Base-by-base conservation (phyloP, 805 yeast genomes). In the Metschnikowia continentalis region DNA sequence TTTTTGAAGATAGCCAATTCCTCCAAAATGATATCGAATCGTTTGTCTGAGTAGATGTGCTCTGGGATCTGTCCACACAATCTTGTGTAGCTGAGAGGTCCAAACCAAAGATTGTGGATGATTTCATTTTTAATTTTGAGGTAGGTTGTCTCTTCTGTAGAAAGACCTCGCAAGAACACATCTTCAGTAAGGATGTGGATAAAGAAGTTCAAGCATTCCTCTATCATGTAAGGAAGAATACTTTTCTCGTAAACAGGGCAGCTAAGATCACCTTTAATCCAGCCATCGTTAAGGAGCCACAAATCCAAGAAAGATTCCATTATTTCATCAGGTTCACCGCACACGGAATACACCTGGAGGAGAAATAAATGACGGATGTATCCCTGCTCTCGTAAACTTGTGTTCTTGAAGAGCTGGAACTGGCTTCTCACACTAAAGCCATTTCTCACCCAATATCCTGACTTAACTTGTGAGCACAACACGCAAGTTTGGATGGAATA, bases 371-470 rank as follows among this genome's bases (percentile, higher is more conserved):
- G 98, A 57, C 96, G 77, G 58, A 83, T 74, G 62, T 78, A 91
- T 0, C 97, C 96, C 53, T 82, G 81, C 55, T 91, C 97, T 49
- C 97, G 74, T 46, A 91, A 75, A 3, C 90, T 87, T 11, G 90
- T 79, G 52, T 81, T 84, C 37, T 86, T 79, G 64, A 92, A 92
- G 50, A 90, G 82, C 57, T 83, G 86, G 55, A 87, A 76, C 62
- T 92, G 98, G 23, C 84, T 82, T 38, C 86, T 76, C 5, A 90
- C 83, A 38, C 91, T 85, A 52, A 81, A 78, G 0, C 99, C 99
- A 67, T 92, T 92, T 61, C 98, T 79, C 0, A 92, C 97, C 98
- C 98, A 92, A 50, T 86, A 79, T 0, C 97, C 97, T 0, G 87
- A 83, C 53, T 88, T 85, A 7, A 92, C 87, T 61, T 94, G 97